Percentiles rank a stretch among this genome's conserved stretches.
Conservation (phyloP, 495 filamentous ascomycete genomes). For the Neurospora sp. region DNA sequence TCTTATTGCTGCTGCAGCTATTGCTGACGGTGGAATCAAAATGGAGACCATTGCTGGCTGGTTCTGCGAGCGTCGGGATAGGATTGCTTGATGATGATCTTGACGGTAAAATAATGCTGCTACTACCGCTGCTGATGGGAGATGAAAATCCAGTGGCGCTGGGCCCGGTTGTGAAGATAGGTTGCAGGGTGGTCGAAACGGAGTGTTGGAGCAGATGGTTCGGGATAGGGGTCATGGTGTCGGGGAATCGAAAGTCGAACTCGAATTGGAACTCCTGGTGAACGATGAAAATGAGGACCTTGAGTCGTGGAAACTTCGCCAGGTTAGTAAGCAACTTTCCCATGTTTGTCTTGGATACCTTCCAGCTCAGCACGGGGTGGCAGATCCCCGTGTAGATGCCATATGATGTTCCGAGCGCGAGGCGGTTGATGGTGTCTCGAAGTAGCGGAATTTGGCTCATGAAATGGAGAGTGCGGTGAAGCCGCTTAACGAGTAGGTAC, state of each 20-base stretch:
- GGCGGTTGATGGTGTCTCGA: slow-evolving; percentile 30
- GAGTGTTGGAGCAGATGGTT: background rate
- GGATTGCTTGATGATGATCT: background rate
- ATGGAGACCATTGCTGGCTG: background rate
- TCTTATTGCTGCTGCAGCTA: background rate
- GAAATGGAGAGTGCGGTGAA: slow-evolving; percentile 37
- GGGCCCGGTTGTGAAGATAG: background rate
- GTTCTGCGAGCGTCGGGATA: background rate
- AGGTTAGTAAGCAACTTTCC: slow-evolving; percentile 32
- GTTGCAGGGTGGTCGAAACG: background rate
- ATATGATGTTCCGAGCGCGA: slow-evolving; percentile 39
- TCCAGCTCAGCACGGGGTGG: slow-evolving; percentile 36
- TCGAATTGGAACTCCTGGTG: slow-evolving; percentile 40
- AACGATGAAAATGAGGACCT: slow-evolving; percentile 34
- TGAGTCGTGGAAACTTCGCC: slow-evolving; percentile 32
- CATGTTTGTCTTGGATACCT: slow-evolving; percentile 40
- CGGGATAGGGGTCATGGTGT: slow-evolving; percentile 17
- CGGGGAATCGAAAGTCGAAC: slow-evolving; percentile 27
- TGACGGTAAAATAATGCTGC: background rate
- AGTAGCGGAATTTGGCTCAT: slow-evolving; percentile 38
- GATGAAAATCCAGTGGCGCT: slow-evolving; percentile 4
- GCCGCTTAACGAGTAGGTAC: slow-evolving; percentile 38
- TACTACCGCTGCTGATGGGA: background rate
- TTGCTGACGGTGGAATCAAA: background rate
- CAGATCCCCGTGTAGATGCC: slow-evolving; percentile 36